phyloP scores from a whole-genome alignment of 306 rosid genomes.

The Castanopsis chinensis region DNA sequence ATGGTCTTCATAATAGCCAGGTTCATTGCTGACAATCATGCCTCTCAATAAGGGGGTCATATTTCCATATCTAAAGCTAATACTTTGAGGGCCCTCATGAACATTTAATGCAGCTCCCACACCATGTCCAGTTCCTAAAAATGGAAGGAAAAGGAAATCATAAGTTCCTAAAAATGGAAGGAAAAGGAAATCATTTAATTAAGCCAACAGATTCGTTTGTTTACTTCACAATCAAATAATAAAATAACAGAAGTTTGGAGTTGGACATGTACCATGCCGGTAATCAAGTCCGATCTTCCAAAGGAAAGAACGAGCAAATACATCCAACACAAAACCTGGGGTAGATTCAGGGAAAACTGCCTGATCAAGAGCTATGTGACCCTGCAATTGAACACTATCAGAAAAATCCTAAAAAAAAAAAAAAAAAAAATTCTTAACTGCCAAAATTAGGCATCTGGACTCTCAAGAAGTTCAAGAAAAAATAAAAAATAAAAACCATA shows the following conservation, averaged over 20 bases:
- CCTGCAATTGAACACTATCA: conserved; percentile 55
- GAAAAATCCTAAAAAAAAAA: conserved; percentile 1
- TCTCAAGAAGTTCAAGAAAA: conserved; percentile 4
- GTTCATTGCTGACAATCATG: conserved; percentile 96
- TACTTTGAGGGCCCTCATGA: conserved; percentile 96
- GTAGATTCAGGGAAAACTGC: conserved; percentile 86
- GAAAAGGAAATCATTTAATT: conserved; percentile 10
- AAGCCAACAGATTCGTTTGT: background rate
- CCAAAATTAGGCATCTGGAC: background rate
- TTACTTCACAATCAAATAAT: background rate
- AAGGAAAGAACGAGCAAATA: conserved; percentile 89
- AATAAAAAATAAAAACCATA: conserved; percentile 17
- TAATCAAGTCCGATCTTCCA: conserved; percentile 99
- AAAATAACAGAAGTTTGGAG: background rate
- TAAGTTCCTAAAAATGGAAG: conserved; percentile 55
- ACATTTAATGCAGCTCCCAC: conserved; percentile 98
- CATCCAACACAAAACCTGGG: conserved; percentile 95
- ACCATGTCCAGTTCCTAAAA: conserved; percentile 90
- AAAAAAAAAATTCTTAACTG: conserved; percentile 6
- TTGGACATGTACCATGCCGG: conserved; percentile 67
- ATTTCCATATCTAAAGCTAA: conserved; percentile 87
- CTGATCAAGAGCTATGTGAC: conserved; percentile 90
- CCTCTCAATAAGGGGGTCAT: conserved; percentile 66
- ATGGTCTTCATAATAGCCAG: conserved; percentile 96
- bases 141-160: conserved; percentile 10